Evolutionary conservation across 2,329 filamentous ascomycete genomes (phyloP).

Genomic region (Diatrype stigma): DNA sequence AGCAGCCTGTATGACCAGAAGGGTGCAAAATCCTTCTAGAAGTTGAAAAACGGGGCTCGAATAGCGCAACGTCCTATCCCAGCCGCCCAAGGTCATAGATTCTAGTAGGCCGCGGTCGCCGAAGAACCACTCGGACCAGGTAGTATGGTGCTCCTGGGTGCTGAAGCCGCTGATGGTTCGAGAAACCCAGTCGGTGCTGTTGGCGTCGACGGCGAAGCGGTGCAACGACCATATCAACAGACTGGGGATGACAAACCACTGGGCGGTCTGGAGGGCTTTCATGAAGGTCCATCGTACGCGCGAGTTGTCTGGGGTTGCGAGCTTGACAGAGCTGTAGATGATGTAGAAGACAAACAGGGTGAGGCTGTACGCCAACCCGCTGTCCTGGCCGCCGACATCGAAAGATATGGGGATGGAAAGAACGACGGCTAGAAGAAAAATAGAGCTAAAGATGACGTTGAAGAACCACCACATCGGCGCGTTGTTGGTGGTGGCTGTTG

Average conservation of each 20-base stretch:
- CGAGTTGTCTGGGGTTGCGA: conserved; percentile 75
- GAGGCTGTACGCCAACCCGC: conserved; percentile 89
- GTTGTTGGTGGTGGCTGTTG: conserved; percentile 32
- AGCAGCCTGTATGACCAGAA: conserved; percentile 90
- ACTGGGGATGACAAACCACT: conserved; percentile 81
- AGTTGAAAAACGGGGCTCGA: conserved; percentile 94
- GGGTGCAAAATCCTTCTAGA: conserved; percentile 91
- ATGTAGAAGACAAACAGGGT: conserved; percentile 88
- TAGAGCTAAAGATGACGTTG: conserved; percentile 70
- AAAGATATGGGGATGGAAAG: conserved; percentile 96
- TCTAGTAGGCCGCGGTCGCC: conserved; percentile 81
- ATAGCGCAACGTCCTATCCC: conserved; percentile 85
- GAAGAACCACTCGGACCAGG: conserved; percentile 79
- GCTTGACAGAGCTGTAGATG: conserved; percentile 73
- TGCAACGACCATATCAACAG: conserved; percentile 94
- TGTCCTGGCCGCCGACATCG: conserved; percentile 93
- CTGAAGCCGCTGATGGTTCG: conserved; percentile 68
- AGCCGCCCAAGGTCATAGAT: conserved; percentile 73
- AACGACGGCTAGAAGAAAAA: conserved; percentile 88
- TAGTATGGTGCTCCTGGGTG: conserved; percentile 55
- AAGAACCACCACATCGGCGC: conserved; percentile 77
- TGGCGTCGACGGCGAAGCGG: conserved; percentile 90
- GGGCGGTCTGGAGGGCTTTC: conserved; percentile 66
- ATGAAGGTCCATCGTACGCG: conserved; percentile 69
- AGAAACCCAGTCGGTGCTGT: conserved; percentile 73